Conservation (phyloP, 2,329 filamentous ascomycete species). For the Fusarium keratoplasticum region DNA sequence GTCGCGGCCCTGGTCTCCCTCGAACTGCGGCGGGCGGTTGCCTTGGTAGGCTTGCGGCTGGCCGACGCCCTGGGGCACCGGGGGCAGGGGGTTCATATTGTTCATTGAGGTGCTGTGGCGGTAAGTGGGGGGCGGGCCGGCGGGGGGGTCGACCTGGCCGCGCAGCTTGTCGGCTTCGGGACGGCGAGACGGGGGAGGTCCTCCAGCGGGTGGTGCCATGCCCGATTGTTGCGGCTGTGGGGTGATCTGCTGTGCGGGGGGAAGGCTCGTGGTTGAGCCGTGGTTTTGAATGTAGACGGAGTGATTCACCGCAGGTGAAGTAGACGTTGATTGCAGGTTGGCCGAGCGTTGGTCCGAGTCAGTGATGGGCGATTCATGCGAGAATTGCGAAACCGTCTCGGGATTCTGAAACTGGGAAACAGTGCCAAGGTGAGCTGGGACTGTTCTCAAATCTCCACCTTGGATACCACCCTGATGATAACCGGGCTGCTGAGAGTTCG, state of each 20-base stretch:
- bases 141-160: conserved; percentile 57
- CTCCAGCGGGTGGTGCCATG: conserved; percentile 63
- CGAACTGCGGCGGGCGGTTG: conserved; percentile 56
- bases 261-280: conserved; percentile 44
- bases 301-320: conserved; percentile 57
- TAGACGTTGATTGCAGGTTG: conserved; percentile 57
- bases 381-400: conserved; percentile 72
- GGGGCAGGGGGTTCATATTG: conserved; percentile 57
- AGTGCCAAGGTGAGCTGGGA: conserved; percentile 51
- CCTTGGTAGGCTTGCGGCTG: conserved; percentile 55
- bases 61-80: conserved; percentile 48
- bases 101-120: conserved; percentile 61
- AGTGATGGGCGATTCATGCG: conserved; percentile 68
- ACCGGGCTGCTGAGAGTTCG: conserved; percentile 49
- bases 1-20: conserved; percentile 64
- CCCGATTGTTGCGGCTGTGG: conserved; percentile 48
- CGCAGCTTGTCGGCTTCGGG: conserved; percentile 64
- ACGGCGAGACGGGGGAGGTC: conserved; percentile 57
- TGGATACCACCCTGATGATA: conserved; percentile 47
- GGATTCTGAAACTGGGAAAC: conserved; percentile 57
- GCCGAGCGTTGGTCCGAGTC: conserved; percentile 60
- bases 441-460: conserved; percentile 49
- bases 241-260: conserved; percentile 45
- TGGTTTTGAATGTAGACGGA: conserved; percentile 51
- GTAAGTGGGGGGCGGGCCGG: conserved; percentile 64